Conservation (phyloP, 306 rosid species). For the Bauhinia variegata region DNA sequence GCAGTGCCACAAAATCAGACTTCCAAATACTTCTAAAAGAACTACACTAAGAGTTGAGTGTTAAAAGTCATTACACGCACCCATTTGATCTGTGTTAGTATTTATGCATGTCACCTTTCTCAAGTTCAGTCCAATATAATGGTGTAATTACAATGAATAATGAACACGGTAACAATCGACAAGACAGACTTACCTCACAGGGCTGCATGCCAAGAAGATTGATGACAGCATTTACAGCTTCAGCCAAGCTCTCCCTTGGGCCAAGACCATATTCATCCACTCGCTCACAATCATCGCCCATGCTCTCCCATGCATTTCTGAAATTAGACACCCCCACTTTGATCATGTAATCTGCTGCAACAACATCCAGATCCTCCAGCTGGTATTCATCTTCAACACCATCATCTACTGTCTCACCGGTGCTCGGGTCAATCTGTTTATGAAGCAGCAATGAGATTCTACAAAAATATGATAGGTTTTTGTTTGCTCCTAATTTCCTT, state of each 20-base stretch:
- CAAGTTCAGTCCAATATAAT: constrained; percentile 18
- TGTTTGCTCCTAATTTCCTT: constrained; percentile 14
- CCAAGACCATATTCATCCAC: constrained; percentile 97
- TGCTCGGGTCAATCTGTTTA: constrained; percentile 73
- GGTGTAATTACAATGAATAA: constrained; percentile 12
- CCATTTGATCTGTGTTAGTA: constrained; percentile 14
- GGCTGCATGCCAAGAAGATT: constrained; percentile 97
- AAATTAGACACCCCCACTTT: constrained; percentile 89
- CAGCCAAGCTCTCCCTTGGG: constrained; percentile 83
- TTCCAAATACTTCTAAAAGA: constrained; percentile 4
- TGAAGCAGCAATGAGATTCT: constrained; percentile 12
- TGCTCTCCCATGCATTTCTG: constrained; percentile 89
- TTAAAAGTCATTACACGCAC: not conserved
- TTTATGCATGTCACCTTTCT: not conserved
- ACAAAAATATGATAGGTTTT: constrained; percentile 13
- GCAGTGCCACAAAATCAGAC: constrained; percentile 8
- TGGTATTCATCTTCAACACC: constrained; percentile 99
- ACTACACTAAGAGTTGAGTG: not conserved
- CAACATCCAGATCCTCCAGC: constrained; percentile 97
- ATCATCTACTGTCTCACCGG: constrained; percentile 96
- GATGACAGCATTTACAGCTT: constrained; percentile 84
- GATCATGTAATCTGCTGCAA: constrained; percentile 88
- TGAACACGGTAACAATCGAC: constrained; percentile 13
- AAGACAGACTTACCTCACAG: constrained; percentile 73
- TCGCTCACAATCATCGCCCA: constrained; percentile 75